phyloP scores from a whole-genome alignment of 257 asterid species.

The Solanum gracilifrons region DNA sequence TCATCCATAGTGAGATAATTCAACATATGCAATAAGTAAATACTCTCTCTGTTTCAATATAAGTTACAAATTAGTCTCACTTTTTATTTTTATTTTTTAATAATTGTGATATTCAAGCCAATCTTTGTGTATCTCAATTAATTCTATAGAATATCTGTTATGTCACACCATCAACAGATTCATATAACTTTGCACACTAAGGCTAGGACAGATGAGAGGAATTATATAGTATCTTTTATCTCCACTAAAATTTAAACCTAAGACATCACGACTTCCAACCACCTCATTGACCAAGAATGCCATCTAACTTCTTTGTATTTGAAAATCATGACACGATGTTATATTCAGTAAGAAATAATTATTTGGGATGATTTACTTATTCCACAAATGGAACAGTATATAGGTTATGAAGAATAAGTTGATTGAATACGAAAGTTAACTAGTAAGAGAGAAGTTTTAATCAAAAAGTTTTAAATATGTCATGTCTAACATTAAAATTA shows the following conservation, averaged over 20 bases:
- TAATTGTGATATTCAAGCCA: background rate
- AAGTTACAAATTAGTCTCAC: background rate
- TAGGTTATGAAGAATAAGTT: background rate
- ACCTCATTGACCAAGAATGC: no score
- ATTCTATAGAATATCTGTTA: no score
- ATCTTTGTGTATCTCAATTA: no score
- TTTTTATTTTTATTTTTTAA: no score
- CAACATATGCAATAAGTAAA: background rate
- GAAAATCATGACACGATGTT: background rate
- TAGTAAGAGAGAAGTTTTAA: background rate
- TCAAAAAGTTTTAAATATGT: background rate
- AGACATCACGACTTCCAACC: background rate
- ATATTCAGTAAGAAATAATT: background rate
- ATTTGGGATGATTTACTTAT: background rate
- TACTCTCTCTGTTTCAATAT: background rate
- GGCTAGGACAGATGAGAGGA: background rate
- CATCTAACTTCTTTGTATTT: background rate
- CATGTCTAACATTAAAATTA: background rate
- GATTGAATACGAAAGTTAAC: background rate
- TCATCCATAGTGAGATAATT: background rate
- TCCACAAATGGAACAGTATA: background rate
- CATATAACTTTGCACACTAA: background rate
- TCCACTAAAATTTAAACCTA: background rate
- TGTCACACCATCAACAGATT: no score
- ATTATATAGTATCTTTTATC: no score